Base-by-base conservation (phyloP, 2,329 filamentous ascomycete species). In the Waltergamsia citrina region DNA sequence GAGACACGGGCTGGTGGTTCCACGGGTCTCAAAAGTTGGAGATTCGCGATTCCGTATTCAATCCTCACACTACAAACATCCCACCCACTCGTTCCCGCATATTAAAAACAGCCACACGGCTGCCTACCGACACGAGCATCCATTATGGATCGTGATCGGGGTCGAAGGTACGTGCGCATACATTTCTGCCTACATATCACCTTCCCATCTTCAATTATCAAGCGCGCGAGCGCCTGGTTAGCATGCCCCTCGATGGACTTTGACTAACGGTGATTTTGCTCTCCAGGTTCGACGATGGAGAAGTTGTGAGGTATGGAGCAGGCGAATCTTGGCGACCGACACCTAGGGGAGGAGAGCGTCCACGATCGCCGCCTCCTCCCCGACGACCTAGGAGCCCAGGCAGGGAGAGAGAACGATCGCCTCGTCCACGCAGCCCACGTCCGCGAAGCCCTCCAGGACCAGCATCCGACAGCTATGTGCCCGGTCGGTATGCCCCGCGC, bases 261-360 rank as follows among this genome's bases (percentile, higher is more conserved):
- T n/a, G n/a, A n/a, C n/a, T n/a, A n/a, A n/a, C n/a, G n/a, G n/a
- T n/a, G n/a, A n/a, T n/a, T n/a, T n/a, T n/a, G n/a, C n/a, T n/a
- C n/a, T n/a, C n/a, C n/a, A 75, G 71, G 49, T 77, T 72, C 45
- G 71, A 77, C 42, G 72, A 77, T 43, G 72, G 72, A 29, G 72
- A 77, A 54, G 73, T 77, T 35, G 69, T 74, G 41, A 63, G 72
- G 47, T 77, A 76, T 49, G 72, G 72, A 33, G 73, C 73, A 10
- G 72, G 72, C 38, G 72, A 77, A 53, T 75, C 71, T 24, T 77
- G 74, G 61, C 60, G 72, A 38, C 72, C 72, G 9, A 75, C 69
- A 38, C 73, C 72, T 33, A 54, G 65, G 35, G 59, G 56, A 37
- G 54, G 57, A 21, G 33, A 21, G 10, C 24, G 33, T n/a, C n/a